phyloP scores from a whole-genome alignment of 2,329 filamentous ascomycete species.

The Colletotrichum sp. region DNA sequence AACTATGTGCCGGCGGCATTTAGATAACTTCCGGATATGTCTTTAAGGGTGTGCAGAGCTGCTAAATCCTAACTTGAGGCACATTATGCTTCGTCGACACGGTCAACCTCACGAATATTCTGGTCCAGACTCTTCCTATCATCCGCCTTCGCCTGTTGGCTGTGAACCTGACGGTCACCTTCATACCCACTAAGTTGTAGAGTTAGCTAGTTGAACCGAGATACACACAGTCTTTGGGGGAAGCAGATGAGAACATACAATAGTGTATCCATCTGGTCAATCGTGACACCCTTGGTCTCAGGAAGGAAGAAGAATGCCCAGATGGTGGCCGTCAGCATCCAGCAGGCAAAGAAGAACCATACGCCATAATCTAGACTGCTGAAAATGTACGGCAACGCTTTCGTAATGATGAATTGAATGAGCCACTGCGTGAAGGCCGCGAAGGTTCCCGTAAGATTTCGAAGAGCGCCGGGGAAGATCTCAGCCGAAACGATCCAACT shows the following conservation, averaged over 20 bases:
- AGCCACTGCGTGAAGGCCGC: slow-evolving; percentile 46
- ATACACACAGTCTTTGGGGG: rapidly evolving
- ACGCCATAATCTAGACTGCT: slow-evolving; percentile 51
- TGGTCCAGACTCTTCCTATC: slow-evolving; percentile 13
- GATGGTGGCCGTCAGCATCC: slow-evolving; percentile 51
- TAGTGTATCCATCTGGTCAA: slow-evolving; percentile 54
- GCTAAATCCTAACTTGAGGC: background rate
- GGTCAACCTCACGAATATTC: background rate
- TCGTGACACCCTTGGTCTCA: slow-evolving; percentile 59
- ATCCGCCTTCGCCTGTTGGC: background rate
- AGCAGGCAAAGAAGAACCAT: slow-evolving; percentile 62
- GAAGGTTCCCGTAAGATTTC: slow-evolving; percentile 45
- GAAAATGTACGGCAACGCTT: slow-evolving; percentile 50
- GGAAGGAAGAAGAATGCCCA: slow-evolving; percentile 59
- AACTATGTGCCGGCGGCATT: background rate
- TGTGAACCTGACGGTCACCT: slow-evolving; percentile 1
- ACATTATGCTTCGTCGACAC: background rate
- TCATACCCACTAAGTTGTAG: background rate
- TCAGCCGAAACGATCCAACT: slow-evolving; percentile 48
- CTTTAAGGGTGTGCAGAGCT: background rate
- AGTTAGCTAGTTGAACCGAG: background rate
- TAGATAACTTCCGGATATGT: background rate
- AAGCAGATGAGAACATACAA: slow-evolving; percentile 2
- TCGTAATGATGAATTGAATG: slow-evolving; percentile 48
- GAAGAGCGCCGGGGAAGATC: slow-evolving; percentile 48